Evolutionary conservation across 306 rosid species (phyloP), one percentile per base, ranked within the genome.

Genomic region (Corylus avellana): DNA sequence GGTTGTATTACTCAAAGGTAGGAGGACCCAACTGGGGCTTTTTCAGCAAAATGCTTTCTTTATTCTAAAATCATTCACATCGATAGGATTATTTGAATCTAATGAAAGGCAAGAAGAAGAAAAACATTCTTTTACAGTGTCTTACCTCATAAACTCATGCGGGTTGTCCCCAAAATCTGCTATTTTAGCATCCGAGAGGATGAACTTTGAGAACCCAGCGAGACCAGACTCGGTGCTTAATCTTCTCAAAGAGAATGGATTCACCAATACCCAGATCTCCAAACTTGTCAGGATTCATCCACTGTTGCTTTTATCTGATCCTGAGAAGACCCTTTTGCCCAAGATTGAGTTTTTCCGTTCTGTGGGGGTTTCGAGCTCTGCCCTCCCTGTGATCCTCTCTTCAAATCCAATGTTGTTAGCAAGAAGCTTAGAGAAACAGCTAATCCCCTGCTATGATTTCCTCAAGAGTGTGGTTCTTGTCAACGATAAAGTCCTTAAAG

Each of bases 91-190:
- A 47, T 5, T 12, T 9, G 16, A 10, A 77, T 37, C 42, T 7
- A 5, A 67, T 8, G 42, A 8, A 7, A 76, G 29, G 42, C 48
- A 77, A 55, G 12, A 44, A 75, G 50, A 35, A 20, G 49, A 51
- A 72, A 25, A 9, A 56, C 51, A 17, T 54, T 59, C 58, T 59
- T 81, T 86, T 63, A 78, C 78, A 1, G 76, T 80, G 12, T 66
- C 78, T 22, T 86, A 81, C 81, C 86, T 86, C 68, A 73, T 75
- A 9, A 76, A 76, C 18, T 67, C 82, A 67, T 78, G 84, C 53
- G 91, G 85, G 78, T 42, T 81, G 16, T 78, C 89, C 39, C 86
- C 86, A 8, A 48, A 73, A 39, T 12, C 27, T 22, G 91, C 89
- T 56, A 25, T 73, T 16, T 75, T 29, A 16, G 17, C 79, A 12